These are phyloP conservation scores for Eimeria falciformis DNA, from an alignment of 169 alveolate species.

Conservation along the genomic window DNA sequence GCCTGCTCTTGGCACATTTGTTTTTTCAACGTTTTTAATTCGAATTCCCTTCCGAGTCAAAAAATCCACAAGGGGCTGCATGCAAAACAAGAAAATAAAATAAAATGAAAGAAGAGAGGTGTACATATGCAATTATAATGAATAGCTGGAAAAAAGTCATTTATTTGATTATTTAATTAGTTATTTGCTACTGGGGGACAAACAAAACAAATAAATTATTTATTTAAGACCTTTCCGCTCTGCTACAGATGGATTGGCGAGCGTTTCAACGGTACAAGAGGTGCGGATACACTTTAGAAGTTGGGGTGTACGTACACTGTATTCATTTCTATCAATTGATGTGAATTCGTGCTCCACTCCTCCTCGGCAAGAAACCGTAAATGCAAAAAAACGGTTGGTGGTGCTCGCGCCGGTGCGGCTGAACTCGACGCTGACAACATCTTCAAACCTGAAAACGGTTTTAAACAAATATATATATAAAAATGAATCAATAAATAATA, in stretches of 20 bases:
- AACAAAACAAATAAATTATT: too few relatives aligned
- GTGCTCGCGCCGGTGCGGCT: constrained; percentile 94
- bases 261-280: too few relatives aligned
- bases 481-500: background rate
- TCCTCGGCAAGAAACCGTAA: constrained; percentile 90
- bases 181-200: background rate
- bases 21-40: constrained; percentile 62
- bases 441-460: constrained; percentile 88
- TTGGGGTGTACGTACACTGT: constrained; percentile 67
- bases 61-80: constrained; percentile 74
- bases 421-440: constrained; percentile 94
- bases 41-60: constrained; percentile 70
- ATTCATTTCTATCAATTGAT: constrained; percentile 95
- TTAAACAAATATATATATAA: background rate
- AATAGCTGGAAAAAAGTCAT: background rate
- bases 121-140: background rate
- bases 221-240: too few relatives aligned
- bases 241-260: too few relatives aligned
- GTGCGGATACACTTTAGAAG: too few relatives aligned
- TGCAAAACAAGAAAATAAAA: background rate
- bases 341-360: constrained; percentile 94
- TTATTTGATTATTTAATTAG: too few relatives aligned
- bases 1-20: constrained; percentile 42
- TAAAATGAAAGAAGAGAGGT: background rate
- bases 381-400: constrained; percentile 95